Conservation (phyloP, 169 alveolate genomes). For the Theileria annulata region DNA sequence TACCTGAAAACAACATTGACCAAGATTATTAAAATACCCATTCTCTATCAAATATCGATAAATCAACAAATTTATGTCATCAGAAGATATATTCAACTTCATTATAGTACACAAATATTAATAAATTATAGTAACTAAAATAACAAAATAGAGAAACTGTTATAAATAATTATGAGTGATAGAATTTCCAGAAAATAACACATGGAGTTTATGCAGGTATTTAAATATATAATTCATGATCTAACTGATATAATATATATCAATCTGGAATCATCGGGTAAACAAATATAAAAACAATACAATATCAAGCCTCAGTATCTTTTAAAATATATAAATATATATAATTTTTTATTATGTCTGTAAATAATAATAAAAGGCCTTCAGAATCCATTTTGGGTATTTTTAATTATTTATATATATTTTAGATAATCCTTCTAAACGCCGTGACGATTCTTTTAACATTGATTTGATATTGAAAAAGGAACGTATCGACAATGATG, state of each 20-base stretch:
- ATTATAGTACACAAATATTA: constrained; percentile 50
- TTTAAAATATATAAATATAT: neutral
- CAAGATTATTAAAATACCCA: constrained; percentile 67
- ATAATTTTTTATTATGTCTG: neutral
- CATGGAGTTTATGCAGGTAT: neutral
- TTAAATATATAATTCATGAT: neutral
- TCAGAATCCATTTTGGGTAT: constrained; percentile 7
- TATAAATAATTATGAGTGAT: no score
- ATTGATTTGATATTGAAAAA: constrained; percentile 46
- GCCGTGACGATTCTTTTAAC: constrained; percentile 17
- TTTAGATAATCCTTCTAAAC: constrained; percentile 31
- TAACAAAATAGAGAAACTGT: neutral
- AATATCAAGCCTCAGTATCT: neutral
- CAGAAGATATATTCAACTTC: constrained; percentile 85
- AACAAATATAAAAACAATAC: neutral
- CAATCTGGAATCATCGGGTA: constrained; percentile 13
- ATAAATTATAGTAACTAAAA: neutral
- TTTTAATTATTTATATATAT: neutral
- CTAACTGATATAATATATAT: neutral
- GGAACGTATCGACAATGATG: constrained; percentile 52
- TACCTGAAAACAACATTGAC: constrained; percentile 27
- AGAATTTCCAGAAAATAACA: neutral
- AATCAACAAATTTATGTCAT: constrained; percentile 84
- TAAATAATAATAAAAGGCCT: constrained; percentile 3
- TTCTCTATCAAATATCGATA: constrained; percentile 86